Conservation (phyloP, 2,329 filamentous ascomycete species). For the Phaeosphaeria sp. region DNA sequence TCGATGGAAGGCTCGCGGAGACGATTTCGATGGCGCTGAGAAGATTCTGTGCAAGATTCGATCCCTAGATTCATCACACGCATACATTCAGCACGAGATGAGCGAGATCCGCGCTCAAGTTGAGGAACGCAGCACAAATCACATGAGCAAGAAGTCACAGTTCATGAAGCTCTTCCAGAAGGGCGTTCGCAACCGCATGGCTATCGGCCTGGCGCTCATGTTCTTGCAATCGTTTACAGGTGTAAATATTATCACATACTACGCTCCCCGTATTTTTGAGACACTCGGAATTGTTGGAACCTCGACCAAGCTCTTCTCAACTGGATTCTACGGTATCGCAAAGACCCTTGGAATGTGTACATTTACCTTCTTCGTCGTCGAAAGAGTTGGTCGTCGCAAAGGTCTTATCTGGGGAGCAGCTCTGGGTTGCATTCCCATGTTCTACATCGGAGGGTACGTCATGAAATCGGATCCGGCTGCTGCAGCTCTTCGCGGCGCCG, state of each 20-base stretch:
- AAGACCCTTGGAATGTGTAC: conserved; percentile 50
- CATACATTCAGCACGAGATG: conserved; percentile 58
- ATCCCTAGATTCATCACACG: conserved; percentile 51
- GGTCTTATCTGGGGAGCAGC: conserved; percentile 58
- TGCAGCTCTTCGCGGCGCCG: conserved; percentile 51
- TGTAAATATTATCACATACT: conserved; percentile 40
- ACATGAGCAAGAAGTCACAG: conserved; percentile 35
- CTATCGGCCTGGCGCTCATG: conserved; percentile 49
- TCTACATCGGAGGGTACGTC: conserved; percentile 62
- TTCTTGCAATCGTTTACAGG: conserved; percentile 47
- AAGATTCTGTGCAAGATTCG: conserved; percentile 54
- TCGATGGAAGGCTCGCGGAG: conserved; percentile 35
- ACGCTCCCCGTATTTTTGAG: conserved; percentile 48
- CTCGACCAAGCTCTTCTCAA: conserved; percentile 54
- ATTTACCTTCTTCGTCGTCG: conserved; percentile 49
- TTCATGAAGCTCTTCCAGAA: conserved; percentile 49
- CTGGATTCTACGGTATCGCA: conserved; percentile 58
- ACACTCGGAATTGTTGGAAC: conserved; percentile 55
- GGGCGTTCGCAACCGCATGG: conserved; percentile 49
- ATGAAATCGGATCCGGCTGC: conserved; percentile 59
- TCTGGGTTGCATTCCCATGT: conserved; percentile 58
- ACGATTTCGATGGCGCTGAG: conserved; percentile 50
- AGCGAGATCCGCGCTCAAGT: conserved; percentile 54
- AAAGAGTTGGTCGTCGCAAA: conserved; percentile 50
- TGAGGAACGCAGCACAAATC: conserved; percentile 38